phyloP scores from a whole-genome alignment of 2,329 filamentous ascomycete species.

The Epichloe festucae region DNA sequence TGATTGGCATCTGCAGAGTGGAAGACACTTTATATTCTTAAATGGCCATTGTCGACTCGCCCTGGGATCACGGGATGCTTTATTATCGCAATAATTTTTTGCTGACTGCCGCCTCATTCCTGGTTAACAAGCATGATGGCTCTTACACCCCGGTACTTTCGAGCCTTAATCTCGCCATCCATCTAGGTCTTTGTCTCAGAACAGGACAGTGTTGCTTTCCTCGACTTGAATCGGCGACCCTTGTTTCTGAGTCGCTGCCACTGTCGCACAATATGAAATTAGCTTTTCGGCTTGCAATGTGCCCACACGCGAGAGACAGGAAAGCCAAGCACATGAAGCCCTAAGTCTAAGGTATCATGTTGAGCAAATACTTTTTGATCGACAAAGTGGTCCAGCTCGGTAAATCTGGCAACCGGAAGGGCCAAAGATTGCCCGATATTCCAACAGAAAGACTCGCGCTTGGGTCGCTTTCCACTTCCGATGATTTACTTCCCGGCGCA shows the following conservation, averaged over 20 bases:
- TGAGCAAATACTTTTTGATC: not conserved
- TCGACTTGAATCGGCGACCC: not conserved
- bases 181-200: not conserved
- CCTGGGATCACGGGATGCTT: not conserved
- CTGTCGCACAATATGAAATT: not conserved
- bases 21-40: not conserved
- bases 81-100: not conserved
- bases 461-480: not conserved
- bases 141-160: no score
- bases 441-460: not conserved
- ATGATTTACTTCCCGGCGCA: not conserved
- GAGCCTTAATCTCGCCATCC: not conserved
- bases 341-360: not conserved
- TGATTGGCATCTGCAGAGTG: constrained; percentile 1
- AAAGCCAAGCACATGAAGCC: not conserved
- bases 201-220: not conserved
- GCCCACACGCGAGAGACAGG: constrained; percentile 1
- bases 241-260: not conserved
- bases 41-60: not conserved
- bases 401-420: not conserved
- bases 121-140: no score
- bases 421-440: not conserved
- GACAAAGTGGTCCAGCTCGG: not conserved
- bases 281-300: not conserved
- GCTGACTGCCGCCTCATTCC: no score